Base-by-base conservation (phyloP, 2,329 filamentous ascomycete genomes). In the Passalora sequoiae region DNA sequence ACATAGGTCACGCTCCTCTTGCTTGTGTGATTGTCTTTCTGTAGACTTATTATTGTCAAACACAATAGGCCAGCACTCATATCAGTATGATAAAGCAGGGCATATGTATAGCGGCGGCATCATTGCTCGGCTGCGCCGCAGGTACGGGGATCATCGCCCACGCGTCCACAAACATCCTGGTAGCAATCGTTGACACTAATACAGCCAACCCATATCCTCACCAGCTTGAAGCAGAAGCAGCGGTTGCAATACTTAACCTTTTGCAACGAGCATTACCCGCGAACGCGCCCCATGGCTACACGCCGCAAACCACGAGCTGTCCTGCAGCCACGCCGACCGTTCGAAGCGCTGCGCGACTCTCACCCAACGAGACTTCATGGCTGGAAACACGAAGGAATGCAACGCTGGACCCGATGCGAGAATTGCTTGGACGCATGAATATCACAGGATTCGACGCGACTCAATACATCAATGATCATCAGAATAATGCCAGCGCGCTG, bases 401-500 rank as follows among this genome's bases (percentile, higher is more conserved):
- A 51, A 94, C 88, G 0, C 68, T 89, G 13, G 66, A 78, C 7
- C 81, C 86, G n/a, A 83, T 96, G 76, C 77, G 74, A 43, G 74
- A 83, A 13, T 80, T 94, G 53, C 73, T 97, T 39, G 70, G 70
- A 13, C 77, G 84, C 45, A 73, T 86, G 59, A 80, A 80, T 56
- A 89, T 97, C 50, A 68, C 76, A n/a, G 80, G 76, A 46, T 91
- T 96, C 49, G 82, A 95, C 65, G 83, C 81, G n/a, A 72, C 71
- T 1, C 62, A 68, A 1, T 97, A 92, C 62, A 80, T 97, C 56
- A 73, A 81, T 41, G 68, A 67, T 1, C 64, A 78, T 47, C 66
- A 67, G 20, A 67, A 69, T 48, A 83, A 84, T 63, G 69, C 69
- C 1, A 73, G 73, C 12, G 69, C 72, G 1, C 57, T 83, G 19